Base-by-base conservation (phyloP, 106 monocot species). In the Platanthera guangdongensis region DNA sequence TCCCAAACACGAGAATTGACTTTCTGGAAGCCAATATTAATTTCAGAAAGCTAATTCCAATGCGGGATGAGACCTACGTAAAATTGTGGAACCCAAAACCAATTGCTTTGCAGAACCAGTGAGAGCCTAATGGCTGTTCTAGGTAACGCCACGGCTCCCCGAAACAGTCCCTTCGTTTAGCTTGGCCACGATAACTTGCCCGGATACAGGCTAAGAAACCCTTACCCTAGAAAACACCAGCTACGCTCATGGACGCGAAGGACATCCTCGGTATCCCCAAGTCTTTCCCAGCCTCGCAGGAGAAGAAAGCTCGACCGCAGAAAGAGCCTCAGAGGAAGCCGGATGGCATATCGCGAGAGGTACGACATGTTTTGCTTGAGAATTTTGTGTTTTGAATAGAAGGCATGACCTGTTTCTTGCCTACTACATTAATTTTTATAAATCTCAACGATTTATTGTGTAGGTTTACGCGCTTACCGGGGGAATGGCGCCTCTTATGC, bases 381-480 rank as follows among this genome's bases (percentile, higher is more conserved):
- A 22, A 32, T 71, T 74, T 52, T 59, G 46, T 70, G 18, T 15
- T 70, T 11, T n/a, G 45, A 70, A 7, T 4, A 70, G 10, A 70
- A 47, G 10, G 15, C 47, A 70, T 70, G 2, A 10, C 22, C 50
- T 71, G 28, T 32, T 65, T 30, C 7, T 12, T 48, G 30, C n/a
- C 5, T 4, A 50, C 51, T 53, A 65, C 65, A 30, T 65, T 21
- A 19, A 50, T 45, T 51, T 46, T 75, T 22, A 49, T 74, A 75
- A 9, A 50, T 18, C 57, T 21, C 22, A 21, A 47, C 22, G 52
- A 19, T 8, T 25, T 49, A 4, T 54, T 72, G 32, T 15, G 19
- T 72, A 94, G 91, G 93, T 99, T 60, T 99, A 94, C 74, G 97
- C 97, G 49, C 91, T 99, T 53, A 99, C 97, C 0, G 94, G 97